Conservation (phyloP, 2,329 filamentous ascomycete species). For the Nemania bipapillata region DNA sequence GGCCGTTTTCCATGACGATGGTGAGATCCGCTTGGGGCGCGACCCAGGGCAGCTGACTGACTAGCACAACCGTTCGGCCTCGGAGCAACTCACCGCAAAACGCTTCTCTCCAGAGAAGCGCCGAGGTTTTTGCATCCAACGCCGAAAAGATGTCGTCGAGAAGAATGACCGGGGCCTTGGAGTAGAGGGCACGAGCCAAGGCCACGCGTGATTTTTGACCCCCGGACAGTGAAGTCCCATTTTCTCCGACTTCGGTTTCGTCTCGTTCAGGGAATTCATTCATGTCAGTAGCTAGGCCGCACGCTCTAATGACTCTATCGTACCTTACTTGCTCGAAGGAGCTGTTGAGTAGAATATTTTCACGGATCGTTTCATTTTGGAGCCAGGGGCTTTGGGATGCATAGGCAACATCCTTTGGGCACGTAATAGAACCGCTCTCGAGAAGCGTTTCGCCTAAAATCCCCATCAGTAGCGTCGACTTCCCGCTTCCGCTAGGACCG, state of each 20-base stretch:
- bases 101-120: slow-evolving; percentile 66
- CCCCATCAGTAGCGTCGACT: slow-evolving; percentile 65
- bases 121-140: slow-evolving; percentile 68
- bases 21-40: slow-evolving; percentile 62
- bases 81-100: slow-evolving; percentile 67
- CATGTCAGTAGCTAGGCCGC: slow-evolving; percentile 63
- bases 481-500: slow-evolving; percentile 67
- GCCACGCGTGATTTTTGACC: slow-evolving; percentile 68
- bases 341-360: slow-evolving; percentile 67
- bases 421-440: slow-evolving; percentile 60
- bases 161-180: slow-evolving; percentile 64
- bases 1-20: slow-evolving; percentile 60
- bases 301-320: slow-evolving; percentile 65
- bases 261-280: slow-evolving; percentile 63
- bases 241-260: slow-evolving; percentile 64
- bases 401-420: slow-evolving; percentile 65
- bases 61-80: slow-evolving; percentile 66
- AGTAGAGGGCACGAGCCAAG: slow-evolving; percentile 67
- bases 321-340: slow-evolving; percentile 65
- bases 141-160: slow-evolving; percentile 71
- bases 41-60: slow-evolving; percentile 67
- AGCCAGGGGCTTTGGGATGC: slow-evolving; percentile 69
- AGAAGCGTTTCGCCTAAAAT: slow-evolving; percentile 66
- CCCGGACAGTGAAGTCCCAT: slow-evolving; percentile 65
- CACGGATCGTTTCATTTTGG: slow-evolving; percentile 65